A percentile compares a stretch with the other conserved stretches of the same genome.
These are phyloP conservation scores for Geosmithia flava DNA, from an alignment of 2,329 filamentous ascomycete genomes.

Conservation along the genomic window DNA sequence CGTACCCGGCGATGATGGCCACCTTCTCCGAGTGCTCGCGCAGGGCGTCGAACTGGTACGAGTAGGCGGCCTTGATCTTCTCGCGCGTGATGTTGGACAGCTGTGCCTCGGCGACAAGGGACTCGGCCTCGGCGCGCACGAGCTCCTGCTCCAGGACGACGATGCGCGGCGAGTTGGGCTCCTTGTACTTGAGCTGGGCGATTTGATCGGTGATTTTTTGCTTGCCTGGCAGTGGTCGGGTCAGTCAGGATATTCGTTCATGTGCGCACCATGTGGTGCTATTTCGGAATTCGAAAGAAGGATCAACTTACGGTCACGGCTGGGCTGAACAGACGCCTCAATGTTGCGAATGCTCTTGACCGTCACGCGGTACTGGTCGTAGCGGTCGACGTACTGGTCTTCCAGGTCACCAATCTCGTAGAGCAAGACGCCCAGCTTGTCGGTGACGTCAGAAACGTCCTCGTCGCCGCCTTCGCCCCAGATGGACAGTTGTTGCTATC, in stretches of 20 bases:
- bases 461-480: constrained; percentile 96
- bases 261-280: not conserved
- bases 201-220: constrained; percentile 99
- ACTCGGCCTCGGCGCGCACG: constrained; percentile 94
- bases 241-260: constrained; percentile 5
- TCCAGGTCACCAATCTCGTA: constrained; percentile 98
- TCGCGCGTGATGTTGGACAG: constrained; percentile 98
- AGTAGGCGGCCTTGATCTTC: constrained; percentile 97
- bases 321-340: constrained; percentile 94
- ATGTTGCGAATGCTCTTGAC: constrained; percentile 99
- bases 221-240: constrained; percentile 53
- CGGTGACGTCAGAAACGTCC: constrained; percentile 95
- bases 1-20: constrained; percentile 93
- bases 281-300: not conserved
- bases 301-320: constrained; percentile 68
- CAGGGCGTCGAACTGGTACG: constrained; percentile 95
- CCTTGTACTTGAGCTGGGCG: constrained; percentile 98
- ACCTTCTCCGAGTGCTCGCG: constrained; percentile 97
- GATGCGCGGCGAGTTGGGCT: constrained; percentile 95
- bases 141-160: constrained; percentile 97
- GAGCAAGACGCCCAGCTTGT: constrained; percentile 94
- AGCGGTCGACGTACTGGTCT: constrained; percentile 96
- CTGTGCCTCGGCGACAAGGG: constrained; percentile 95
- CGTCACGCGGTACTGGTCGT: constrained; percentile 97
- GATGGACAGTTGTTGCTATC: constrained; percentile 91